phyloP scores from a whole-genome alignment of 805 yeast genomes.

The Cyberlindnera samutprakarnensis region DNA sequence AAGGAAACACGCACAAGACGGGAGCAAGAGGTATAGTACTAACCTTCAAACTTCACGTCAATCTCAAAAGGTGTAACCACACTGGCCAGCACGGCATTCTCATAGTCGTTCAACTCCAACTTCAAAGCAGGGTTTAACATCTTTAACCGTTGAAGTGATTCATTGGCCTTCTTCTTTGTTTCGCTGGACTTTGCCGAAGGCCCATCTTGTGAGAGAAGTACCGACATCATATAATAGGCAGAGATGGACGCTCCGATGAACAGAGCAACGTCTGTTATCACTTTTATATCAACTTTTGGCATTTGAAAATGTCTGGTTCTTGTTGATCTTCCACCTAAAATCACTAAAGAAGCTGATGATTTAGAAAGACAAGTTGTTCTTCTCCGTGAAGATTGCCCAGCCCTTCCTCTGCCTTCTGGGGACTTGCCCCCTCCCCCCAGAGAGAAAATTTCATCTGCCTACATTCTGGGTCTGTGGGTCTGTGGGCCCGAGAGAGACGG shows the following conservation, averaged over 20 bases:
- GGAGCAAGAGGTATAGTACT: too few relatives aligned
- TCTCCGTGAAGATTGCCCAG: slow-evolving; percentile 22
- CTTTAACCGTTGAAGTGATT: slow-evolving; percentile 50
- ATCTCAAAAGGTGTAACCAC: slow-evolving; percentile 85
- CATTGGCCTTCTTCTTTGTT: slow-evolving; percentile 52
- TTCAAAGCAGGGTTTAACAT: slow-evolving; percentile 50
- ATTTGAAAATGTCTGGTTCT: too few relatives aligned
- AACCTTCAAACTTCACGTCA: slow-evolving; percentile 50
- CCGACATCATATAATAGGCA: slow-evolving; percentile 52
- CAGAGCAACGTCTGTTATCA: slow-evolving; percentile 39
- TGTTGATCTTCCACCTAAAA: too few relatives aligned
- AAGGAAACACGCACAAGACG: too few relatives aligned
- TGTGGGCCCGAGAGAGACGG: too few relatives aligned
- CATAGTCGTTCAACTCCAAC: slow-evolving; percentile 61
- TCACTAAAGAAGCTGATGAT: too few relatives aligned
- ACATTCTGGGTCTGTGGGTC: too few relatives aligned
- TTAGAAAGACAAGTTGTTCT: too few relatives aligned
- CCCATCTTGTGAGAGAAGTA: slow-evolving; percentile 35
- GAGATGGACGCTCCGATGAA: slow-evolving; percentile 62
- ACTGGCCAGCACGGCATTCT: slow-evolving; percentile 64
- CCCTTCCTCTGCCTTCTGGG: too few relatives aligned
- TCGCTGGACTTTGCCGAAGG: slow-evolving; percentile 45
- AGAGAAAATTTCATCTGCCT: too few relatives aligned
- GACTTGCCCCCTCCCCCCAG: too few relatives aligned
- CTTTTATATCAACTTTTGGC: slow-evolving; percentile 29